Base-by-base conservation (phyloP, 192 early-diverging fungal species). In the Coemansia sp. region DNA sequence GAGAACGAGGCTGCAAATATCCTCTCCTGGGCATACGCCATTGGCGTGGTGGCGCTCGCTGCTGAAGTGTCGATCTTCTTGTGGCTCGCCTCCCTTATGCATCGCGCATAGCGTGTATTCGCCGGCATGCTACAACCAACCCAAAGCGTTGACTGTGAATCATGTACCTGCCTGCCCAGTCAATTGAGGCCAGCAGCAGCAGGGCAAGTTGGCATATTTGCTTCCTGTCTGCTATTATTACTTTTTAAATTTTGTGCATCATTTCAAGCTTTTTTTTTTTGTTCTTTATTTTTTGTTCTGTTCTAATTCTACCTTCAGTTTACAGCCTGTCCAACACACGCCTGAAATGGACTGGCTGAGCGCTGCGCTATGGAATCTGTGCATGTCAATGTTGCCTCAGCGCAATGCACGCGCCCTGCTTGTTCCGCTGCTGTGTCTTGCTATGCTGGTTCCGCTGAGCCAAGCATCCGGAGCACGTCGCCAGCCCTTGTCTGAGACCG, bases 1-100 rank as follows among this genome's bases (percentile, higher is more conserved):
- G 88, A 92, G 69, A 73, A 78, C n/a, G 86, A 89, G 66, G 85
- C 89, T 72, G 84, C 87, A 6, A 78, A 66, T 5, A 77, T 92
- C 6, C 66, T 92, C 34, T 88, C 89, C 63, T 88, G 77, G 78
- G 83, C 86, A 21, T 92, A 92, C 55, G 82, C 65, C 12, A 34
- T 64, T 11, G 82, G 73, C 51, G 59, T 76, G 0, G 46, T 75
- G 12, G 72, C 69, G 29, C 51, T 84, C 23, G 62, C 74, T 6
- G 34, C 76, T 1, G 69, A 78, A 27, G 64, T 84, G 25, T 69
- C 82, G 27, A 66, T 75, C 34, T 84, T 78, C 34, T 42, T 84
- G 44, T 75, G 70, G 61, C 65, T 80, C 23, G 55, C 74, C 21
- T 68, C 62, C 6, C 42, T 64, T 53, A 27, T 72, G 37, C 37